Percentiles rank a stretch among this genome's conserved stretches.
These are phyloP conservation scores for Coprinopsis cinerea DNA, from an alignment of 768 basidiomycete species.

Conservation along the genomic window DNA sequence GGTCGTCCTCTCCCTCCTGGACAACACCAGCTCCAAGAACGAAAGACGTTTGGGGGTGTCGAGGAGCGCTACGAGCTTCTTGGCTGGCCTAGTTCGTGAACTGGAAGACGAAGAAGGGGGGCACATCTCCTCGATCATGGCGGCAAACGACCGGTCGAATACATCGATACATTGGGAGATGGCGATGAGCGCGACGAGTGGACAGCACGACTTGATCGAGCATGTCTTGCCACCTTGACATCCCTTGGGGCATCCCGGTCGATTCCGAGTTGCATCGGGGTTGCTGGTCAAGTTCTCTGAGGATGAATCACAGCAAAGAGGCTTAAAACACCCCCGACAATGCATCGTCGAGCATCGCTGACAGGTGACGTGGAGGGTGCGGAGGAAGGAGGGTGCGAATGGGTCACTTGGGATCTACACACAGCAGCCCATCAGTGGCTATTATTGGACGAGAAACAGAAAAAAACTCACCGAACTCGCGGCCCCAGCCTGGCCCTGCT, in stretches of 20 bases:
- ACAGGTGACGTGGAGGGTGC: constrained; percentile 23
- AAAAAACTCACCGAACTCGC: not conserved
- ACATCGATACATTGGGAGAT: constrained; percentile 27
- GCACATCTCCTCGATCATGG: constrained; percentile 14
- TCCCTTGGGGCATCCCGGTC: constrained; percentile 12
- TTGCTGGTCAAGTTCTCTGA: constrained; percentile 1
- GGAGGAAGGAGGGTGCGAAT: constrained; percentile 13
- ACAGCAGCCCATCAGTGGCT: too few relatives aligned
- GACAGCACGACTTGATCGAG: constrained; percentile 26
- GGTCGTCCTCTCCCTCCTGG: constrained; percentile 19
- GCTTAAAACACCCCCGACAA: constrained; percentile 29
- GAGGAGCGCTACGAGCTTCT: not conserved
- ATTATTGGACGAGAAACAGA: not conserved
- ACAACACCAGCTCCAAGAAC: constrained; percentile 19
- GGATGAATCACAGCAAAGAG: constrained; percentile 9
- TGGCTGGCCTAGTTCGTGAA: not conserved
- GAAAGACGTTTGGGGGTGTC: constrained; percentile 14
- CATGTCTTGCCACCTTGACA: constrained; percentile 25
- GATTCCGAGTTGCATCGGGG: constrained; percentile 1
- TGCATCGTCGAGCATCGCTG: constrained; percentile 21
- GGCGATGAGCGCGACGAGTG: constrained; percentile 24
- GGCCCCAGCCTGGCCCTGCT: not conserved
- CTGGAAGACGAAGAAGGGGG: not conserved
- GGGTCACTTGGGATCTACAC: constrained; percentile 14
- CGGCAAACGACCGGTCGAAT: constrained; percentile 24